phyloP scores from a whole-genome alignment of 306 rosid species.

The Glycine soja region DNA sequence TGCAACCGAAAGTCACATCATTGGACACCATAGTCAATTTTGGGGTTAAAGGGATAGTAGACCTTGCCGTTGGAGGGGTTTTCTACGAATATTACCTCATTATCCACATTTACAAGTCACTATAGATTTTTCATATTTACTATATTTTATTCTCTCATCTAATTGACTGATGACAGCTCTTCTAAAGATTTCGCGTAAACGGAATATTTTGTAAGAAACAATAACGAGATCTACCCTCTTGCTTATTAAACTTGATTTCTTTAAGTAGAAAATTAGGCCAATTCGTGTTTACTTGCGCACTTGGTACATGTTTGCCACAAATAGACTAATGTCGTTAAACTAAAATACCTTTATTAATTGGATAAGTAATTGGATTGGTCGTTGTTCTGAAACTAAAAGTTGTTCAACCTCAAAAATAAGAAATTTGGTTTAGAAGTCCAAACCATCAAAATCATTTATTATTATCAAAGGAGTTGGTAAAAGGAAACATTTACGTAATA shows the following conservation, averaged over 20 bases:
- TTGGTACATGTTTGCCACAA: conserved; percentile 31
- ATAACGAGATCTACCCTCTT: conserved; percentile 29
- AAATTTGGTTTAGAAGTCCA: conserved; percentile 27
- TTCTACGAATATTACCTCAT: conserved; percentile 58
- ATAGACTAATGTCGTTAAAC: conserved; percentile 42
- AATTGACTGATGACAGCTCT: conserved; percentile 3
- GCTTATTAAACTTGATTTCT: conserved; percentile 45
- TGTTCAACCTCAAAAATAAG: conserved; percentile 41
- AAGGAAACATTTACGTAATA: conserved; percentile 33
- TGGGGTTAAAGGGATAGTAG: conserved; percentile 55
- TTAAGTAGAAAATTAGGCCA: conserved; percentile 12
- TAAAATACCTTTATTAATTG: neutral
- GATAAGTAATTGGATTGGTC: conserved; percentile 38
- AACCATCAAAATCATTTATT: neutral
- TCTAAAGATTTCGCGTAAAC: conserved; percentile 45
- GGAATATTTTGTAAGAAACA: conserved; percentile 37
- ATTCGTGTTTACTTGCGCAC: conserved; percentile 30
- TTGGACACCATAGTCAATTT: conserved; percentile 49
- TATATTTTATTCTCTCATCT: neutral
- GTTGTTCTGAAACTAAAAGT: conserved; percentile 48
- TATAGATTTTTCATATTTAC: neutral
- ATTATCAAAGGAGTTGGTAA: conserved; percentile 50
- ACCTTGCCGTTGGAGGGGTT: conserved; percentile 33
- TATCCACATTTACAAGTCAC: conserved; percentile 54
- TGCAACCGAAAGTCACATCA: conserved; percentile 42